These are phyloP conservation scores for Chlamydomonas asymmetrica DNA, from an alignment of 139 green algal species.

Conservation along the genomic window DNA sequence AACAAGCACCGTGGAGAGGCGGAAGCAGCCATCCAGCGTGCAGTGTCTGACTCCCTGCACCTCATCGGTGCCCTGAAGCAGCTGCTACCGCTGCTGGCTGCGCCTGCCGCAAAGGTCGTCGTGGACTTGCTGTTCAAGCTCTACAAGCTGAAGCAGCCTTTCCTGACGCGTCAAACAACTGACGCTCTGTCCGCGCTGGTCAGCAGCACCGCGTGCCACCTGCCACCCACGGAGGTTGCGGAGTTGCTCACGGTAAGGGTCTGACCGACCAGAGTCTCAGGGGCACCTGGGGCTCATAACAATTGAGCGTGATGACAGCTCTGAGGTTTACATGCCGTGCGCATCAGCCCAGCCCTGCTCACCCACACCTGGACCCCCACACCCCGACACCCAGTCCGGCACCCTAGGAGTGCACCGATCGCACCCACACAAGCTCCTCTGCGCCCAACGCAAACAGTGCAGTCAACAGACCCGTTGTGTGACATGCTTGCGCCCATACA, in stretches of 20 bases:
- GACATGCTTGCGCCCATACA: too few species aligned
- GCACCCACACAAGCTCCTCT: too few species aligned
- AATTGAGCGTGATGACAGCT: too few species aligned
- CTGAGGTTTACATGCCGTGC: too few species aligned
- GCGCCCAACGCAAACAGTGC: too few species aligned
- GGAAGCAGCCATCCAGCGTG: conserved; percentile 70
- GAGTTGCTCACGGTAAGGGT: conserved; percentile 59
- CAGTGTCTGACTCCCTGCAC: conserved; percentile 78
- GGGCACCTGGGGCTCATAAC: too few species aligned
- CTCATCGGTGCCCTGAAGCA: conserved; percentile 72
- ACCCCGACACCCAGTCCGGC: too few species aligned
- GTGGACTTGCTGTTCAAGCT: conserved; percentile 67
- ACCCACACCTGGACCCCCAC: too few species aligned
- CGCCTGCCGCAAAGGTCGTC: conserved; percentile 24
- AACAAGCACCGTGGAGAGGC: conserved; percentile 74
- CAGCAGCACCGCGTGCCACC: conserved; percentile 13
- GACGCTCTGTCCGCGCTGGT: conserved; percentile 54
- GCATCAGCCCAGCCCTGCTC: too few species aligned
- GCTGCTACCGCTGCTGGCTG: conserved; percentile 57
- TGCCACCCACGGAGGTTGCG: conserved; percentile 43
- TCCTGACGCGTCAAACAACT: conserved; percentile 71
- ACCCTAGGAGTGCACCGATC: too few species aligned
- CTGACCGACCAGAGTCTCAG: too few species aligned
- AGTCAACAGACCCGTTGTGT: too few species aligned
- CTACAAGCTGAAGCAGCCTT: conserved; percentile 68